Conservation (phyloP, 2,329 filamentous ascomycete species). For the Colletotrichum tanaceti region DNA sequence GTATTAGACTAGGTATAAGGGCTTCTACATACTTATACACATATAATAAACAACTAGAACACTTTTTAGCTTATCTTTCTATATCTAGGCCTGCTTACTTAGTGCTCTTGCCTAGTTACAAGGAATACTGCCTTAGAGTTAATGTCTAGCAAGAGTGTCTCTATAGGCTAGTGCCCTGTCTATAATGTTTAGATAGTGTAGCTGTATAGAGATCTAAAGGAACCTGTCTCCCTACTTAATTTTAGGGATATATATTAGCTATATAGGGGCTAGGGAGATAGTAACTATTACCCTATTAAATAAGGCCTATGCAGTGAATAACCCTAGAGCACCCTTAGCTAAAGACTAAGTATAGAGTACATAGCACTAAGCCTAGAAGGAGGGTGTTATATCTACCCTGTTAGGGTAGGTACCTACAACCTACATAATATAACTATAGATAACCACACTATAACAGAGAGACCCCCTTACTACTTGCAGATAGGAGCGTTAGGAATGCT, state of each 20-base stretch:
- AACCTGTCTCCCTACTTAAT: not conserved
- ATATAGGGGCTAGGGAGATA: not conserved
- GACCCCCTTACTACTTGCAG: not conserved
- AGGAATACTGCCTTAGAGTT: not conserved
- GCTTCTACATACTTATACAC: not conserved
- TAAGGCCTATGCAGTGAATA: not conserved
- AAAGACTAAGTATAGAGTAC: conserved; percentile 3
- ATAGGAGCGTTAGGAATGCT: not conserved
- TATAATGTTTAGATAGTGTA: not conserved
- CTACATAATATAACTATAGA: no score
- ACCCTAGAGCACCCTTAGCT: not conserved
- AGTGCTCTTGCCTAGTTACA: not conserved
- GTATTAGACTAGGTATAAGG: not conserved
- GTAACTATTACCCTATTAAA: not conserved
- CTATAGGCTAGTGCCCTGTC: not conserved
- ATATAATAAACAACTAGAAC: not conserved
- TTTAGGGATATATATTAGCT: not conserved
- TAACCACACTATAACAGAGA: no score
- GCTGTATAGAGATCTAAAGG: not conserved
- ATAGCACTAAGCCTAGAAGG: not conserved
- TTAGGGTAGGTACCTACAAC: no score
- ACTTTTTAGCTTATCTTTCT: not conserved
- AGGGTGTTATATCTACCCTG: no score
- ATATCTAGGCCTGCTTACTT: not conserved
- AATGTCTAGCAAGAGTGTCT: not conserved